Conservation (phyloP, 2,329 filamentous ascomycete species). For the Alternaria incomplexa region DNA sequence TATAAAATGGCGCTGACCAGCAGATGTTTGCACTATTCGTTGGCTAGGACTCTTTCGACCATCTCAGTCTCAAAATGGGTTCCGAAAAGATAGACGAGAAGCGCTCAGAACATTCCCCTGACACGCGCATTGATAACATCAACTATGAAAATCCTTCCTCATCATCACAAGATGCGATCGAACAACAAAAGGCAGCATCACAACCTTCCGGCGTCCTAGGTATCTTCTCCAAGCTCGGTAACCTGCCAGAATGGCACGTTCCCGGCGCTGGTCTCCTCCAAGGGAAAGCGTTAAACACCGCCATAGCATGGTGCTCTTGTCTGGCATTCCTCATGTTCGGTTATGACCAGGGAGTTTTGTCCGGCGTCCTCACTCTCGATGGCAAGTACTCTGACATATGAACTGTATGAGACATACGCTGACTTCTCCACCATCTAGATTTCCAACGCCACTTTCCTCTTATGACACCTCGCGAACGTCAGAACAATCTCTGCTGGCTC, state of each 20-base stretch:
- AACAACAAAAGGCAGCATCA: slow-evolving; percentile 4
- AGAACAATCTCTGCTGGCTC: slow-evolving; percentile 19
- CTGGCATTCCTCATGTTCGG: slow-evolving; percentile 52
- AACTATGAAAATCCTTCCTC: neutral
- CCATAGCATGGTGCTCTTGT: slow-evolving; percentile 24
- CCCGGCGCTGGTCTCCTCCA: slow-evolving; percentile 16
- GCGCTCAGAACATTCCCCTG: slow-evolving; percentile 8
- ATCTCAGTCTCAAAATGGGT: slow-evolving; percentile 4
- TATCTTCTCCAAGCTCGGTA: slow-evolving; percentile 14
- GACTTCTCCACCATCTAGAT: slow-evolving; percentile 15
- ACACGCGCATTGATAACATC: slow-evolving; percentile 3
- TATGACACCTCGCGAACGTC: slow-evolving; percentile 20
- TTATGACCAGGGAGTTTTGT: slow-evolving; percentile 73
- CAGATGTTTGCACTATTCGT: neutral
- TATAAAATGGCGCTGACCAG: neutral
- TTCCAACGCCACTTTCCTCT: slow-evolving; percentile 54
- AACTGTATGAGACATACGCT: neutral
- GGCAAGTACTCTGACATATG: slow-evolving; percentile 9
- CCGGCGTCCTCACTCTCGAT: slow-evolving; percentile 67
- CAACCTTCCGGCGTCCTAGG: slow-evolving; percentile 2
- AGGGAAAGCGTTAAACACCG: slow-evolving; percentile 19
- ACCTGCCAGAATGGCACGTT: slow-evolving; percentile 24
- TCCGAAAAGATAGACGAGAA: slow-evolving; percentile 6
- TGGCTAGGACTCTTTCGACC: neutral
- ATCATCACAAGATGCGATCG: neutral